These are phyloP conservation scores for Barnettozyma populi DNA, from an alignment of 805 yeast species.

Conservation along the genomic window DNA sequence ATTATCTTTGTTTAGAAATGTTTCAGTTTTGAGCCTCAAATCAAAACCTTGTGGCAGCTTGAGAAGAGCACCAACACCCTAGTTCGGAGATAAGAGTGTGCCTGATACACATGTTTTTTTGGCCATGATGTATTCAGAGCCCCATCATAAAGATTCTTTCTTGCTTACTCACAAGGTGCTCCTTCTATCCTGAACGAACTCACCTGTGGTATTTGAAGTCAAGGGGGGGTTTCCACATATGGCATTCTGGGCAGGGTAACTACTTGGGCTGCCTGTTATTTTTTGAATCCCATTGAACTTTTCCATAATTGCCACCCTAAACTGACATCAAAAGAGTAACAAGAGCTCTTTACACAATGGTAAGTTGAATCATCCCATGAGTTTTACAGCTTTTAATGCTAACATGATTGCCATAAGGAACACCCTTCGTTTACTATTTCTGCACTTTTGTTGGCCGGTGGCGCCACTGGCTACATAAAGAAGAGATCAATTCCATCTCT, in stretches of 20 bases:
- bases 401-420: conserved; percentile 40
- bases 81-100: too few species aligned
- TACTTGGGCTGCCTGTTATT: not conserved
- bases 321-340: too few species aligned
- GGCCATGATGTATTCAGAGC: too few species aligned
- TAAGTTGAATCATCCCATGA: not conserved
- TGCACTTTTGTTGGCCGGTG: conserved; percentile 65
- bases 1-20: not conserved
- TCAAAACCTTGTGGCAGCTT: not conserved
- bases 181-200: too few species aligned
- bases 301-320: not conserved
- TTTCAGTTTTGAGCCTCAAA: not conserved
- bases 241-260: not conserved
- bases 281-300: too few species aligned
- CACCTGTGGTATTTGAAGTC: too few species aligned
- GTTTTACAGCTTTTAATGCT: not conserved
- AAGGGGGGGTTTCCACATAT: too few species aligned
- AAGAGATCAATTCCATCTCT: conserved; percentile 72
- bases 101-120: too few species aligned
- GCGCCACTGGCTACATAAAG: conserved; percentile 52
- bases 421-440: conserved; percentile 74
- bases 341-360: not conserved
- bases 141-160: too few species aligned
- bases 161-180: too few species aligned
- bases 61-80: not conserved